Base-by-base conservation (phyloP, 2,329 filamentous ascomycete species). In the Chaetothyriales sp. region DNA sequence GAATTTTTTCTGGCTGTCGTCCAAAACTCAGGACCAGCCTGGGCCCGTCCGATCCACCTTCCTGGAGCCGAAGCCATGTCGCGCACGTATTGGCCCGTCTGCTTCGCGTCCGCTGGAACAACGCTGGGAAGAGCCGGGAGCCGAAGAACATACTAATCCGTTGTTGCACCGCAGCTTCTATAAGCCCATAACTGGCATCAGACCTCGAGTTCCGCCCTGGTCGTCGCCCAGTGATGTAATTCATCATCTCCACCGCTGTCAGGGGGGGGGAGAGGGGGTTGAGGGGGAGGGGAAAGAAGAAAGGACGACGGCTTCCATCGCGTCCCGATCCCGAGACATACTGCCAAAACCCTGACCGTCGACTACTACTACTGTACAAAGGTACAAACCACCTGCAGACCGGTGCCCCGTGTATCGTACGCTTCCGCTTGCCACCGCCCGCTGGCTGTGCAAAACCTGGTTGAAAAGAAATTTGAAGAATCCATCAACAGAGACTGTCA, bases 11-110 rank as follows among this genome's bases (percentile, higher is more conserved):
- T 15, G 32, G 7, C 3, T 3, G 22, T 25, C 22, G 6, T 12
- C 32, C 32, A 15, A 15, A 39, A 39, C 10, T 39, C 5, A 39
- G 15, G 32, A 39, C 32, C 10, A 39, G 32, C 32, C 32, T 39
- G 32, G 32, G 10, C 32, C 15, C 15, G 12, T 39, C 32, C 32
- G 32, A 39, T 39, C 32, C 32, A 39, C 32, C 32, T 12, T 44
- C n/a, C 36, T 32, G 48, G 43, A 32, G 48, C 39, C 18, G 36
- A 44, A 43, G 48, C 48, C 32, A 43, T 49, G 19, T 42, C 43
- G 43, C 48, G 48, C 6, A 32, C 22, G 39, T 15, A 49, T n/a
- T 42, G 36, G 5, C 2, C 20, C 20, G 3, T 18, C 7, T 39
- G 12, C 32, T 39, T 39, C 12, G 10, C 22, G 22, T 25, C 18